Evolutionary conservation across 768 basidiomycete species (phyloP).

Genomic region (Scleroderma bovista): DNA sequence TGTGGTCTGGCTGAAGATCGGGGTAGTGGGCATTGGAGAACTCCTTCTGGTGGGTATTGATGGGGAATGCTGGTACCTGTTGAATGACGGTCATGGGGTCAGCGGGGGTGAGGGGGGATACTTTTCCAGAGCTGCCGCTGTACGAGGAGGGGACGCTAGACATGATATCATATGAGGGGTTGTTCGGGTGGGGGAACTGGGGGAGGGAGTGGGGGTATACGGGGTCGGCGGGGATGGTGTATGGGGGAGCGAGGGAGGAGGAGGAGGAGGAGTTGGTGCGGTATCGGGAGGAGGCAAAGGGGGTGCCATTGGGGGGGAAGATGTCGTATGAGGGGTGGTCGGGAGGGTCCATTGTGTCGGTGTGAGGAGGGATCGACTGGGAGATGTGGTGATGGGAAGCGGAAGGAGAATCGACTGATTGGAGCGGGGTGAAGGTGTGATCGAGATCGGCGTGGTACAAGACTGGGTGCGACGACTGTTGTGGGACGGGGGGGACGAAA

Average conservation of each 20-base stretch:
- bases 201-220: conserved; percentile 61
- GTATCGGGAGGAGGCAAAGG: conserved; percentile 57
- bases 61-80: conserved; percentile 47
- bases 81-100: conserved; percentile 58
- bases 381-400: conserved; percentile 33
- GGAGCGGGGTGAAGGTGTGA: conserved; percentile 45
- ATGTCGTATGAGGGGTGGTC: conserved; percentile 63
- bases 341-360: conserved; percentile 49
- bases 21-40: conserved; percentile 49
- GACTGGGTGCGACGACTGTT: conserved; percentile 34
- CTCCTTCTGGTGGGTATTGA: conserved; percentile 43
- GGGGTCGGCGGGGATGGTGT: conserved; percentile 48
- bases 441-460: conserved; percentile 58
- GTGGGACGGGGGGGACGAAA: conserved; percentile 33
- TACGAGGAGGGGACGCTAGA: conserved; percentile 57
- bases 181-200: conserved; percentile 47
- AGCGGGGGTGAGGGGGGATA: conserved; percentile 67
- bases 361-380: conserved; percentile 33
- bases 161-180: conserved; percentile 61
- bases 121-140: conserved; percentile 57
- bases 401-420: conserved; percentile 34
- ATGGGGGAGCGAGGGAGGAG: conserved; percentile 57
- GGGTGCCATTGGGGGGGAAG: conserved; percentile 44
- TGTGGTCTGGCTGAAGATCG: conserved; percentile 58
- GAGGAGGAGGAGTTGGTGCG: conserved; percentile 69